Percentiles rank a stretch among this genome's conserved stretches.
Conservation (phyloP, 371 early-diverging fungal species). For the Mucor plumbeus region DNA sequence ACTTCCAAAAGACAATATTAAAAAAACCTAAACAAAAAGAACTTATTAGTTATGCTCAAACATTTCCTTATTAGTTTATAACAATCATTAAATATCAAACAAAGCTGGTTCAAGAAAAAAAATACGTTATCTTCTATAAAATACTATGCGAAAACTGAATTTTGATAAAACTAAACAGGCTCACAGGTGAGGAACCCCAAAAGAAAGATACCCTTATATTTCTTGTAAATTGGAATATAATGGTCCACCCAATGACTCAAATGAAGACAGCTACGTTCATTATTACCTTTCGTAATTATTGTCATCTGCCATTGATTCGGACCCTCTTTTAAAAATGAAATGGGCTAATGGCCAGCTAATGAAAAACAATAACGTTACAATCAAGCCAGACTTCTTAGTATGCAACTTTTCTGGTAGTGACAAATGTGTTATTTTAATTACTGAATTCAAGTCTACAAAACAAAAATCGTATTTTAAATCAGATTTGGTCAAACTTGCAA, state of each 20-base stretch:
- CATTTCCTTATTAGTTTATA: too few relatives aligned
- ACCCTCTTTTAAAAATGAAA: conserved; percentile 18
- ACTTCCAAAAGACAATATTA: too few relatives aligned
- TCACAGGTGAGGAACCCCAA: too few relatives aligned
- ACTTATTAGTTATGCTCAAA: too few relatives aligned
- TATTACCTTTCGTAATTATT: conserved; percentile 20
- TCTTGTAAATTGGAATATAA: too few relatives aligned
- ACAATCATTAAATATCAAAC: too few relatives aligned
- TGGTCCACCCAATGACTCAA: conserved; percentile 23
- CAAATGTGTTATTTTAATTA: conserved; percentile 14
- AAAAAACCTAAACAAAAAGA: too few relatives aligned
- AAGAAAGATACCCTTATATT: too few relatives aligned
- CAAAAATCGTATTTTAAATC: conserved; percentile 23
- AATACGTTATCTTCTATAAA: too few relatives aligned
- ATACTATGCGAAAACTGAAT: too few relatives aligned
- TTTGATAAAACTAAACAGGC: too few relatives aligned
- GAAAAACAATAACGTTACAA: not conserved
- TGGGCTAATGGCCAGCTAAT: conserved; percentile 22
- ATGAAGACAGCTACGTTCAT: conserved; percentile 22
- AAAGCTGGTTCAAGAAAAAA: too few relatives aligned
- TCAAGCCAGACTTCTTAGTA: conserved; percentile 21
- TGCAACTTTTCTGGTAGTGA: conserved; percentile 15
- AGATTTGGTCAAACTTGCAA: conserved; percentile 19
- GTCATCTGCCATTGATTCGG: conserved; percentile 14
- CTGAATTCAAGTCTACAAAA: conserved; percentile 18